Conservation (phyloP, 805 yeast species). For the Saccharomycopsis schoenii region DNA sequence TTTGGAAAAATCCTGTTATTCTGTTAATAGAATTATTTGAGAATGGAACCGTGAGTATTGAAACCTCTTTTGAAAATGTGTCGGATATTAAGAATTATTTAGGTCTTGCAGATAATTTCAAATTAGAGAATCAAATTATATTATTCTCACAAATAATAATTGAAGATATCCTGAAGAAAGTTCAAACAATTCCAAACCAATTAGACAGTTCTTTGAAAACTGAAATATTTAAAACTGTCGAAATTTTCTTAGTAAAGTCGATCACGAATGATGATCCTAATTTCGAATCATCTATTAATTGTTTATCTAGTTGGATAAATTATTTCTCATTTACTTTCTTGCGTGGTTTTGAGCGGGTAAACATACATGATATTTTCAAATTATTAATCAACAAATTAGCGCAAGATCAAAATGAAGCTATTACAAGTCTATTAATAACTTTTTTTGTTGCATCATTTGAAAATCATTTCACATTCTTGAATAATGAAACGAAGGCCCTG, state of each 20-base stretch:
- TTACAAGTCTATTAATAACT: neutral
- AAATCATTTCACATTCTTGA: neutral
- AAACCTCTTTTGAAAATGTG: neutral
- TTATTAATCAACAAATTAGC: neutral
- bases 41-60: slow-evolving; percentile 11
- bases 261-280: slow-evolving; percentile 2
- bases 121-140: slow-evolving; percentile 14
- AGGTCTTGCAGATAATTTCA: neutral
- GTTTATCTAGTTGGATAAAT: neutral
- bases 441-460: neutral
- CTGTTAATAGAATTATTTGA: slow-evolving; percentile 17
- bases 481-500: neutral
- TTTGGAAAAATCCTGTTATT: slow-evolving; percentile 34
- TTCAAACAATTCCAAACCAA: slow-evolving; percentile 3
- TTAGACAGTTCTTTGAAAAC: slow-evolving; percentile 32
- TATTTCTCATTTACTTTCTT: neutral
- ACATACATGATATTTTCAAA: neutral
- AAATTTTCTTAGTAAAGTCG: slow-evolving; percentile 19
- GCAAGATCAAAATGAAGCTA: neutral
- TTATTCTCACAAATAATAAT: slow-evolving; percentile 36
- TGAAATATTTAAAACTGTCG: slow-evolving; percentile 27
- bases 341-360: neutral
- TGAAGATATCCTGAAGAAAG: slow-evolving; percentile 39
- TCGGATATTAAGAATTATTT: neutral
- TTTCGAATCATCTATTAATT: neutral